Evolutionary conservation across 1,139 yeast species (phyloP), one percentile per base, ranked within the genome.

Genomic region (Sugiyamaella grinbergsii): DNA sequence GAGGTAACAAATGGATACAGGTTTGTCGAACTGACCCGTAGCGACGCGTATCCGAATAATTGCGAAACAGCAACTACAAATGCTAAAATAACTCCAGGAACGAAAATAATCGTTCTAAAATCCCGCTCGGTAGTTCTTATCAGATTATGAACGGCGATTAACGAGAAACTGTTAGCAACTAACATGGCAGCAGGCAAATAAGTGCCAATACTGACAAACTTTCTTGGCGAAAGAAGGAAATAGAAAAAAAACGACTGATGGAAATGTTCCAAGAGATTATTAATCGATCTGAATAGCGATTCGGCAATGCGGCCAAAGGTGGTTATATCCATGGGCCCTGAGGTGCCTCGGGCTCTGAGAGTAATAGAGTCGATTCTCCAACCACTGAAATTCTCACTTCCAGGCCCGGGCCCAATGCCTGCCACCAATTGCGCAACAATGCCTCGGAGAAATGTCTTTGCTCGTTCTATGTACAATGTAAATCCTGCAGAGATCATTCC

Each of bases 221-320:
- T 71, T 54, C 77, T 73, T 10, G 98, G 94, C 0, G 91, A 80
- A 52, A 94, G 70, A 71, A 94, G 70, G 61, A 93, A 76, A 71
- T 91, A 94, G 65, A 91, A 94, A 74, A 94, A 94, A 66, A 90
- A 94, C 1, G 97, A 89, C 67, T 94, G 98, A 67, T 94, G 99
- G 68, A 93, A 93, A 66, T 91, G 95, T 67, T 94, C 99, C 51
- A 93, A 74, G 60, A 94, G 75, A 67, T 94, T 94, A 70, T 94
- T 94, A 39, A 94, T 88, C 0, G 96, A 84, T 57, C 98, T 78
- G 64, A 91, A 82, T 13, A 87, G 75, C 1, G 94, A 88, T 67
- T 94, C 99, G 15, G 90, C 80, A 3, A 91, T 77, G 65, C 98
- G 78, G 3, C 98, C 98, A 67, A 88, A 84, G 28, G 94, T 90